phyloP scores from a whole-genome alignment of 768 basidiomycete genomes.

The Tephrocybe sp. region DNA sequence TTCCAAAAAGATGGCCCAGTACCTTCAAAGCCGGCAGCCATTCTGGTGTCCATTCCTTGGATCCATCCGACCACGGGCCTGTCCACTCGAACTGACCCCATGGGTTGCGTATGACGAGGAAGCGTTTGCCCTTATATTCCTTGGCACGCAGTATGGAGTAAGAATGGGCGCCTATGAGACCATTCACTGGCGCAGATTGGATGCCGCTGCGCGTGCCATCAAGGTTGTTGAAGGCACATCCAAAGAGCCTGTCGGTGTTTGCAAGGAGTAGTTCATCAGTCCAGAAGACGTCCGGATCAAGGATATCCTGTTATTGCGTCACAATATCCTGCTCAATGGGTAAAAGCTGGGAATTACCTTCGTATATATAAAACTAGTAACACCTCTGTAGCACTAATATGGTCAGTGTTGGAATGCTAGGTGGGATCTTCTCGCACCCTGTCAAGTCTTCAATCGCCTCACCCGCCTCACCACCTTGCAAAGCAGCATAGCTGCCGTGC shows the following conservation, averaged over 20 bases:
- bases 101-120: conserved; percentile 52
- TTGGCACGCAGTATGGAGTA: conserved; percentile 51
- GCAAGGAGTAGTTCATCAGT: conserved; percentile 45
- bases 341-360: conserved; percentile 19
- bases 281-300: conserved; percentile 52
- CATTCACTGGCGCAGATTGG: conserved; percentile 29
- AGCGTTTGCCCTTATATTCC: conserved; percentile 48
- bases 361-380: conserved; percentile 26
- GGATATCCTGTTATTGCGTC: conserved; percentile 38
- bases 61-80: conserved; percentile 55
- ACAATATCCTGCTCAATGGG: no score
- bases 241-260: conserved; percentile 50
- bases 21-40: conserved; percentile 44
- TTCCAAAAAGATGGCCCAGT: conserved; percentile 48
- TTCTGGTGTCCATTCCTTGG: conserved; percentile 55
- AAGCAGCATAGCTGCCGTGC: conserved; percentile 48
- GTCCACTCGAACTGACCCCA: conserved; percentile 54
- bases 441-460: conserved; percentile 61
- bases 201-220: conserved; percentile 27
- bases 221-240: conserved; percentile 40
- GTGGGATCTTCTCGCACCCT: conserved; percentile 33
- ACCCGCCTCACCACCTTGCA: conserved; percentile 40
- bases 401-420: not conserved
- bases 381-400: conserved; percentile 17
- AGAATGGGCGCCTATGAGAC: conserved; percentile 41